Percentiles rank a stretch among this genome's conserved stretches.
phyloP scores from a whole-genome alignment of 495 filamentous ascomycete genomes.

The Penicillium dipodomyicola region DNA sequence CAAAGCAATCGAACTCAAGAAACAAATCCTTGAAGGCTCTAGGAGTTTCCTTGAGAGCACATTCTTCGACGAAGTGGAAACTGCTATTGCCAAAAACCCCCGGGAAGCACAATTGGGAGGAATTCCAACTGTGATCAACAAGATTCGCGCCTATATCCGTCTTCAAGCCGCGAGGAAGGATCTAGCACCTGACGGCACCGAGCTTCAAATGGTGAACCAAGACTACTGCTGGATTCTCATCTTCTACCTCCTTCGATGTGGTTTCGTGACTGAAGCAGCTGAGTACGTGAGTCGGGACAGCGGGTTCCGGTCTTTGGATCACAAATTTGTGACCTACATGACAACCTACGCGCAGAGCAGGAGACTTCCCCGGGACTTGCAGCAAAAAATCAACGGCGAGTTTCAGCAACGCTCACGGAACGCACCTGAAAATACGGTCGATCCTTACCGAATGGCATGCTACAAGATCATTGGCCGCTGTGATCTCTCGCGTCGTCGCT shows the following conservation, averaged over 20 bases:
- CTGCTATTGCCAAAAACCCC: constrained; percentile 74
- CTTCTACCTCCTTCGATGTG: constrained; percentile 87
- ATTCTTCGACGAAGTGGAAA: constrained; percentile 71
- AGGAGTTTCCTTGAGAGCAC: constrained; percentile 69
- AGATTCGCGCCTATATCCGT: constrained; percentile 87
- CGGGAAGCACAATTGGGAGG: constrained; percentile 88
- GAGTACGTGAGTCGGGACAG: constrained; percentile 78
- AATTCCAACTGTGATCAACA: constrained; percentile 79
- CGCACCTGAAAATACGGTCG: constrained; percentile 80
- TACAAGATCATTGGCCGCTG: constrained; percentile 97
- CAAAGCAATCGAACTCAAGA: constrained; percentile 60
- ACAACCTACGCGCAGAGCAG: constrained; percentile 70
- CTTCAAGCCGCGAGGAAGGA: constrained; percentile 73
- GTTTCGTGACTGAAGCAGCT: constrained; percentile 78
- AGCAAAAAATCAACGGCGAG: constrained; percentile 81
- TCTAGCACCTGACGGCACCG: constrained; percentile 68
- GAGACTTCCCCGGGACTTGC: constrained; percentile 69
- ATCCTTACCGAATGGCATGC: constrained; percentile 95
- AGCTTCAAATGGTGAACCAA: constrained; percentile 65
- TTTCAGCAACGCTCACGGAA: constrained; percentile 81
- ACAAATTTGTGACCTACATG: constrained; percentile 87
- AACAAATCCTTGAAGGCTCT: constrained; percentile 73
- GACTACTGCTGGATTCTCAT: constrained; percentile 92
- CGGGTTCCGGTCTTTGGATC: constrained; percentile 84
- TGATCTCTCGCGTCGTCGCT: constrained; percentile 73